Base-by-base conservation (phyloP, 352 stramenopile genomes). In the Lagenidium sp. region DNA sequence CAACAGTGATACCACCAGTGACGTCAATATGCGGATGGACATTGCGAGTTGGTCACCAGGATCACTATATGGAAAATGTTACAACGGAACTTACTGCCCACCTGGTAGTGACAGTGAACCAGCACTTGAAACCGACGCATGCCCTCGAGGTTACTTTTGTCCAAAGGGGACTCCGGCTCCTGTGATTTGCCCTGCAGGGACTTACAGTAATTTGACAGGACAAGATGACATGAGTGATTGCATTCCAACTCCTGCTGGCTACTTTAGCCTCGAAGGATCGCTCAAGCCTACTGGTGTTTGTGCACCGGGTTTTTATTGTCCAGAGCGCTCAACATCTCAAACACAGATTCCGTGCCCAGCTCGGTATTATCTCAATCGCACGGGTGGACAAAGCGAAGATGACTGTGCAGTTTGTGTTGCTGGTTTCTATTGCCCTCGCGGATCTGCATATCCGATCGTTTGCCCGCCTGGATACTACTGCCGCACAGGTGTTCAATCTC, bases 381-480 rank as follows among this genome's bases (percentile, higher is more conserved):
- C 57, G 1, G 54, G 67, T 22, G 80, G 75, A 0, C 50, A 65
- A 35, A 81, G 61, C 18, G 73, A 86, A 56, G 71, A 85, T 4
- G 73, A 91, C 37, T 94, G 82, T 36, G 57, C 73, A 0, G 34
- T 91, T 5, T 94, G 79, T 45, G 54, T 86, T 5, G 70, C 78
- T 10, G 78, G 81, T 0, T 57, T 57, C 5, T 89, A 82, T 31
- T 93, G 81, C 39, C 67, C 78, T 10, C 60, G 69, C 21, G 81
- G 67, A 4, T 78, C 76, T 0, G 65, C 69, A 3, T 84, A 70
- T 37, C 78, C 83, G 2, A 54, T 76, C 10, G 45, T 47, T 1
- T 97, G 88, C 35, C 82, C 85, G 0, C 53, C 58, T 2, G 88
- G 88, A 2, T 94, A 78, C 36, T 95, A 95, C 57, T 97, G 86